These are phyloP conservation scores for Lasiosphaeriaceae sp. DNA, from an alignment of 495 filamentous ascomycete species.

Conservation along the genomic window DNA sequence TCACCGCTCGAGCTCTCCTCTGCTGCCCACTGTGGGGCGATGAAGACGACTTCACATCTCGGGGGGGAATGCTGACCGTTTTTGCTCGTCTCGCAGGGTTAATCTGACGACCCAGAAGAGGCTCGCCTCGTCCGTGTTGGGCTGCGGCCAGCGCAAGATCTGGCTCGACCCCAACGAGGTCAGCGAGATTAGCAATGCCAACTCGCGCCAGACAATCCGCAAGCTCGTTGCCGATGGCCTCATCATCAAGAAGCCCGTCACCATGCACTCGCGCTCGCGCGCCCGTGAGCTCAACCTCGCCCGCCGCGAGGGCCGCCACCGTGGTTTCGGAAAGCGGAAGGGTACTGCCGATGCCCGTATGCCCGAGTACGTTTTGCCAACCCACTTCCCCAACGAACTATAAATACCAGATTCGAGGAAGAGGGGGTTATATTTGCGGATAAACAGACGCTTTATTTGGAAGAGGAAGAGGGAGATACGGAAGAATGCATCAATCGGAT, in stretches of 20 bases:
- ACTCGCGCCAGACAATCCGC: constrained; percentile 99
- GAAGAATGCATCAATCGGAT: neutral
- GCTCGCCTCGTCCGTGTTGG: constrained; percentile 95
- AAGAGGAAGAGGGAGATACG: no score
- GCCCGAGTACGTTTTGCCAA: constrained; percentile 72
- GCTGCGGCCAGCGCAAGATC: constrained; percentile 99
- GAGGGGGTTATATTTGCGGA: no score
- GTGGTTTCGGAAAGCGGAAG: constrained; percentile 99
- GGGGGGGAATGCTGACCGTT: constrained; percentile 38
- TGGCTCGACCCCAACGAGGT: constrained; percentile 99
- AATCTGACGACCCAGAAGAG: constrained; percentile 99
- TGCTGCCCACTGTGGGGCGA: no score
- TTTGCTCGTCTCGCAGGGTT: constrained; percentile 66
- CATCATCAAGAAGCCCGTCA: constrained; percentile 99
- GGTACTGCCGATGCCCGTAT: constrained; percentile 99
- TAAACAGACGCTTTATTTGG: no score
- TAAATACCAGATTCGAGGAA: no score
- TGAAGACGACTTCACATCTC: neutral
- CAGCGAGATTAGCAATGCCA: constrained; percentile 99
- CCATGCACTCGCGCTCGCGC: constrained; percentile 96
- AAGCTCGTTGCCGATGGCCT: constrained; percentile 99
- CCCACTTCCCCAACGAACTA: neutral
- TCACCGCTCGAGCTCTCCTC: neutral
- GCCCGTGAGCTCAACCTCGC: constrained; percentile 88
- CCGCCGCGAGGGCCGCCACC: constrained; percentile 89